phyloP scores from a whole-genome alignment of 2,329 filamentous ascomycete genomes.

The Calonectria naviculata region DNA sequence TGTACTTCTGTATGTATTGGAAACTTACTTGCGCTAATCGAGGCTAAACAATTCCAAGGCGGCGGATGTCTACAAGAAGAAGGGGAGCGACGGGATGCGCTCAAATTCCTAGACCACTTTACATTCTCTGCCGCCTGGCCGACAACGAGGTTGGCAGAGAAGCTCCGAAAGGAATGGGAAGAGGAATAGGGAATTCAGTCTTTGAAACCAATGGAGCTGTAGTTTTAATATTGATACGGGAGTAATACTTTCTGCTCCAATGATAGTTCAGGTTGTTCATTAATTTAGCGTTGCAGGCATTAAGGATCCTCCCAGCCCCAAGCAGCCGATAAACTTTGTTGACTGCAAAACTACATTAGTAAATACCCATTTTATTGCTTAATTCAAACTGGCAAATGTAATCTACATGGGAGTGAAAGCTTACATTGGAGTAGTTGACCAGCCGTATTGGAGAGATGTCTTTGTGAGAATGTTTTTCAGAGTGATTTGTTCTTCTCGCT shows the following conservation, averaged over 20 bases:
- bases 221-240: too few species aligned
- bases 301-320: not conserved
- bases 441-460: not conserved
- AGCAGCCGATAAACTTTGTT: not conserved
- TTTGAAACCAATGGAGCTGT: too few species aligned
- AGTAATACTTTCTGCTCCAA: too few species aligned
- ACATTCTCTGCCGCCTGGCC: not conserved
- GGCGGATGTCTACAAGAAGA: not conserved
- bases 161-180: not conserved
- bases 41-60: not conserved
- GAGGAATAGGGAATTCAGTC: not conserved
- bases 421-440: not conserved
- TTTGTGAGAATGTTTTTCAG: not conserved
- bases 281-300: too few species aligned
- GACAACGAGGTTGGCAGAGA: not conserved
- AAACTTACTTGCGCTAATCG: not conserved
- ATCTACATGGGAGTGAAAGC: too few species aligned
- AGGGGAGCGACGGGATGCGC: not conserved
- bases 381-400: too few species aligned
- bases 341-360: not conserved
- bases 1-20: not conserved
- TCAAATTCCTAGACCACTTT: not conserved
- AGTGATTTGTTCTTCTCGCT: not conserved
- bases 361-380: not conserved
- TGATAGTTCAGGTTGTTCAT: too few species aligned